Conservation (phyloP, 371 early-diverging fungal genomes). For the Apophysomyces elegans region DNA sequence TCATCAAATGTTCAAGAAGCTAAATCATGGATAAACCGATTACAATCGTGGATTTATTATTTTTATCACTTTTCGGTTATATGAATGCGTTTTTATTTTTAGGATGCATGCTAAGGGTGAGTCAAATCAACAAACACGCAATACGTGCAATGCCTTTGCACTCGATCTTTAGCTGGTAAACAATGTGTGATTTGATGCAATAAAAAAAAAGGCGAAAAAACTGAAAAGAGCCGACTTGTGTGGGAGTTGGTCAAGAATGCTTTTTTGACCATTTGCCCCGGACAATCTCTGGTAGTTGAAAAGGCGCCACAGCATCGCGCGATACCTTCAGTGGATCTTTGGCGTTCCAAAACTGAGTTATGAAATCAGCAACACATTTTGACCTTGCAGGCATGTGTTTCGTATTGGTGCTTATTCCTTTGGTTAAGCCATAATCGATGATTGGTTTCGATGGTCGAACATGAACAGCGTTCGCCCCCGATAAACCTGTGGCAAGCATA, state of each 20-base stretch:
- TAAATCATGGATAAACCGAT: background rate
- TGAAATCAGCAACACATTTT: conserved; percentile 37
- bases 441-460: conserved; percentile 30
- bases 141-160: too few relatives aligned
- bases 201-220: too few relatives aligned
- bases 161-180: too few relatives aligned
- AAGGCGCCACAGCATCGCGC: conserved; percentile 21
- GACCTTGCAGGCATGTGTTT: conserved; percentile 42
- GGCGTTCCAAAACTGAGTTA: conserved; percentile 34
- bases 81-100: too few relatives aligned
- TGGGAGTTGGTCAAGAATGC: too few relatives aligned
- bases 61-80: background rate
- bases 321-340: conserved; percentile 35
- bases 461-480: conserved; percentile 24
- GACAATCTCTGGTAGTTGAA: conserved; percentile 18
- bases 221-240: too few relatives aligned
- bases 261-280: conserved; percentile 27
- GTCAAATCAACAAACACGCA: too few relatives aligned
- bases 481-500: conserved; percentile 48
- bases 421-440: conserved; percentile 36
- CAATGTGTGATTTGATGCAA: too few relatives aligned
- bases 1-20: too few relatives aligned
- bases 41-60: background rate
- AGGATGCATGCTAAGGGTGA: too few relatives aligned
- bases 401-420: conserved; percentile 43